These are phyloP conservation scores for Protea cynaroides DNA, from an alignment of 164 flowering plant species.

Conservation along the genomic window DNA sequence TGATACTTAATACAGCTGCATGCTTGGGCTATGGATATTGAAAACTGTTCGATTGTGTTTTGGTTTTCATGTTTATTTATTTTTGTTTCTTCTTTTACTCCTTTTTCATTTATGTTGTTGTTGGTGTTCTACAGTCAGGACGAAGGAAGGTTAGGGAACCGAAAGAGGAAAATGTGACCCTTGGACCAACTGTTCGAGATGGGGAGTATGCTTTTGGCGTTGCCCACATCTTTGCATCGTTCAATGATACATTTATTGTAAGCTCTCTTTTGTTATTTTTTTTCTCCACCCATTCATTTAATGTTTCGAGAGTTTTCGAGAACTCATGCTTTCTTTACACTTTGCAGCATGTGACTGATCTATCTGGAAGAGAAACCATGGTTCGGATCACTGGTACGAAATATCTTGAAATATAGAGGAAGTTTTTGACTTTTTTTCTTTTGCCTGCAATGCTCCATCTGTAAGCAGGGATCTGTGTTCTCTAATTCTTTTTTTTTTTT, in stretches of 20 bases:
- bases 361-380: conserved; percentile 78
- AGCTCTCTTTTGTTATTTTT: conserved; percentile 12
- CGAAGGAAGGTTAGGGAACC: conserved; percentile 63
- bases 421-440: too few species aligned
- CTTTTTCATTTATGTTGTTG: background rate
- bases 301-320: background rate
- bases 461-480: too few species aligned
- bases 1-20: too few species aligned
- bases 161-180: conserved; percentile 69
- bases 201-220: conserved; percentile 90
- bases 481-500: too few species aligned
- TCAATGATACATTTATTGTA: conserved; percentile 88
- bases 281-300: too few species aligned
- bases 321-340: background rate
- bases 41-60: too few species aligned
- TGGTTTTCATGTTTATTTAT: too few species aligned
- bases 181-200: conserved; percentile 70
- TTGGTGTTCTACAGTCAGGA: conserved; percentile 24
- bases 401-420: too few species aligned
- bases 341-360: conserved; percentile 84
- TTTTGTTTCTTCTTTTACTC: too few species aligned
- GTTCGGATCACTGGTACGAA: conserved; percentile 72
- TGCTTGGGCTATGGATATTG: too few species aligned
- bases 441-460: too few species aligned
- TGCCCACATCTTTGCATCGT: conserved; percentile 83